phyloP scores from a whole-genome alignment of 331 rosid species.

The Rhamnella rubrinervis region DNA sequence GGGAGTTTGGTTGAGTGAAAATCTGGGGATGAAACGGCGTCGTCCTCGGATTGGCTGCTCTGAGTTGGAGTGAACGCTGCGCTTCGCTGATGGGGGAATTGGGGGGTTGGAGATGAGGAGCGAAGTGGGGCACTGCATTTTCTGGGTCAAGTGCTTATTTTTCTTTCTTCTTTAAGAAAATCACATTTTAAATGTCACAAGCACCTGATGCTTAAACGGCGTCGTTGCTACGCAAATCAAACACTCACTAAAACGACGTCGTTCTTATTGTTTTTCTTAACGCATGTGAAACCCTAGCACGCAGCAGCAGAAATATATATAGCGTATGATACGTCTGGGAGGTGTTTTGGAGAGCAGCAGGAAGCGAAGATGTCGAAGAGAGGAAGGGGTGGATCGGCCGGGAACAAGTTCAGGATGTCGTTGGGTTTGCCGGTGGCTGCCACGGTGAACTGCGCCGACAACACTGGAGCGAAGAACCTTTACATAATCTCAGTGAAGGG shows the following conservation, averaged over 20 bases:
- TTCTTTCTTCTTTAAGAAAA: background rate
- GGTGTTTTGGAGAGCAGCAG: background rate
- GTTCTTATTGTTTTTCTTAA: no score
- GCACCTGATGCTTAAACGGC: background rate
- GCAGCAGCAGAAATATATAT: background rate
- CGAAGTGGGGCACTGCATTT: constrained; percentile 13
- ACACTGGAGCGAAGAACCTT: constrained; percentile 81
- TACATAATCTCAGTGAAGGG: constrained; percentile 83
- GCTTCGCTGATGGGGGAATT: background rate
- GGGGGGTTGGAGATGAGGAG: constrained; percentile 18
- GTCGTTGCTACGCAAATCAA: background rate
- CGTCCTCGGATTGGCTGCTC: constrained; percentile 10
- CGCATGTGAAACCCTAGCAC: constrained; percentile 7
- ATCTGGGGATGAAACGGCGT: constrained; percentile 21
- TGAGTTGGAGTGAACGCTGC: background rate
- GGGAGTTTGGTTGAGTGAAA: constrained; percentile 50
- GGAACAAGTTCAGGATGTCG: constrained; percentile 85
- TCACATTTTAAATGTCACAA: no score
- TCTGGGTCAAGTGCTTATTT: background rate
- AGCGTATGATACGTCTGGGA: background rate
- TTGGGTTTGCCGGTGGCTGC: constrained; percentile 92
- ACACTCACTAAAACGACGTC: no score
- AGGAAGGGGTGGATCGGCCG: constrained; percentile 70
- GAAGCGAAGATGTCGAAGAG: constrained; percentile 59
- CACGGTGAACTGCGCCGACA: constrained; percentile 81